Conservation (phyloP, 2,329 filamentous ascomycete genomes). For the Aspergillus melleus region DNA sequence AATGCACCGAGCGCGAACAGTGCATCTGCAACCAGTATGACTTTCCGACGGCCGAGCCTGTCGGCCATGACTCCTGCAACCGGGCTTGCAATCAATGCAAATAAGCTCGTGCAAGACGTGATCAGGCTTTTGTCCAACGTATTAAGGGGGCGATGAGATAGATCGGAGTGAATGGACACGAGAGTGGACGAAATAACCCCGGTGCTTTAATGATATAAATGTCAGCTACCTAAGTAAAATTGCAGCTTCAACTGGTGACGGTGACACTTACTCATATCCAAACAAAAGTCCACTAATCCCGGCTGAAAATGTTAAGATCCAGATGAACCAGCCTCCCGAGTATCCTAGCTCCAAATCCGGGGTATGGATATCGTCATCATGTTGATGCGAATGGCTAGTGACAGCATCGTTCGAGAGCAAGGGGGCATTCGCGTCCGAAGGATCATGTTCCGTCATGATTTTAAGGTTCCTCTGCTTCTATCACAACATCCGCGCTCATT, state of each 20-base stretch:
- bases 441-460: slow-evolving; percentile 30
- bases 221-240: slow-evolving; percentile 10
- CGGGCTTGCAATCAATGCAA: slow-evolving; percentile 58
- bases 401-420: slow-evolving; percentile 26
- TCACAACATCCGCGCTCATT: slow-evolving; percentile 9
- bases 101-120: slow-evolving; percentile 58
- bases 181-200: slow-evolving; percentile 63
- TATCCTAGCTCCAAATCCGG: slow-evolving; percentile 15
- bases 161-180: slow-evolving; percentile 55
- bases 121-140: slow-evolving; percentile 61
- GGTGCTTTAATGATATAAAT: slow-evolving; percentile 43
- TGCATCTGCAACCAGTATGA: slow-evolving; percentile 49
- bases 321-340: slow-evolving; percentile 50
- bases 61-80: slow-evolving; percentile 55
- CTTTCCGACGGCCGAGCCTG: slow-evolving; percentile 46
- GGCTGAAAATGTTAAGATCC: slow-evolving; percentile 57
- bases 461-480: slow-evolving; percentile 10
- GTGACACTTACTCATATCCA: slow-evolving; percentile 56
- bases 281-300: slow-evolving; percentile 61
- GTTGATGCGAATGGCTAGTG: slow-evolving; percentile 3
- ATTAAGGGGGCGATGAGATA: slow-evolving; percentile 51
- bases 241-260: background rate
- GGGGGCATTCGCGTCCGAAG: slow-evolving; percentile 28
- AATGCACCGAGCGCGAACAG: slow-evolving; percentile 48
- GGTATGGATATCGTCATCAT: slow-evolving; percentile 13